Conservation (phyloP, 257 asterid species). For the Nicotiana knightiana region DNA sequence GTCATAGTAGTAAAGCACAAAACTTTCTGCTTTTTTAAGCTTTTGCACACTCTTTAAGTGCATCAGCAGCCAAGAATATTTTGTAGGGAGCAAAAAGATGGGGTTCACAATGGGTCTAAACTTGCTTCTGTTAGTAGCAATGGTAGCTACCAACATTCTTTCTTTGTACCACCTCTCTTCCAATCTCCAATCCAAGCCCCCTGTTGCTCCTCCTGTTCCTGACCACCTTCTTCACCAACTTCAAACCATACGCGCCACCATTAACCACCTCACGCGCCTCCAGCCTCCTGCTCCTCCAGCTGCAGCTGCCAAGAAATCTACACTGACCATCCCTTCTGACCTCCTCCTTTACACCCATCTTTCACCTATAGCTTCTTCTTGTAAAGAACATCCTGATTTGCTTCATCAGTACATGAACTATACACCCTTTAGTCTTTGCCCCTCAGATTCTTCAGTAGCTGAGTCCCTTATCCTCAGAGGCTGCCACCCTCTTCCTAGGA, state of each 20-base stretch:
- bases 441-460: slow-evolving; percentile 52
- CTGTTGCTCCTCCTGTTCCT: slow-evolving; percentile 63
- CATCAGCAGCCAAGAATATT: slow-evolving; percentile 9
- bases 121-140: slow-evolving; percentile 68
- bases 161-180: slow-evolving; percentile 97
- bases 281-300: slow-evolving; percentile 35
- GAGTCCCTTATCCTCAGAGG: slow-evolving; percentile 84
- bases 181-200: slow-evolving; percentile 56
- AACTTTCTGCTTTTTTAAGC: neutral
- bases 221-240: slow-evolving; percentile 96
- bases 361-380: slow-evolving; percentile 84
- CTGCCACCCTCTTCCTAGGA: slow-evolving; percentile 97
- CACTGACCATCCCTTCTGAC: slow-evolving; percentile 61
- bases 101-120: slow-evolving; percentile 89
- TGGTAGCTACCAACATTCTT: slow-evolving; percentile 96
- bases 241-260: slow-evolving; percentile 94
- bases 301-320: slow-evolving; percentile 23
- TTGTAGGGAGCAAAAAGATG: slow-evolving; percentile 23
- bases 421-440: slow-evolving; percentile 72
- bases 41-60: slow-evolving; percentile 4
- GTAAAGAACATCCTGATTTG: slow-evolving; percentile 66
- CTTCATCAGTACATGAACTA: slow-evolving; percentile 86
- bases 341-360: slow-evolving; percentile 73
- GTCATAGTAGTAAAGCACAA: neutral
- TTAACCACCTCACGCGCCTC: slow-evolving; percentile 83